A percentile compares a stretch with the other conserved stretches of the same genome.
Conservation (phyloP, 1,284 basidiomycete species). For the Melampsora larici-populina region DNA sequence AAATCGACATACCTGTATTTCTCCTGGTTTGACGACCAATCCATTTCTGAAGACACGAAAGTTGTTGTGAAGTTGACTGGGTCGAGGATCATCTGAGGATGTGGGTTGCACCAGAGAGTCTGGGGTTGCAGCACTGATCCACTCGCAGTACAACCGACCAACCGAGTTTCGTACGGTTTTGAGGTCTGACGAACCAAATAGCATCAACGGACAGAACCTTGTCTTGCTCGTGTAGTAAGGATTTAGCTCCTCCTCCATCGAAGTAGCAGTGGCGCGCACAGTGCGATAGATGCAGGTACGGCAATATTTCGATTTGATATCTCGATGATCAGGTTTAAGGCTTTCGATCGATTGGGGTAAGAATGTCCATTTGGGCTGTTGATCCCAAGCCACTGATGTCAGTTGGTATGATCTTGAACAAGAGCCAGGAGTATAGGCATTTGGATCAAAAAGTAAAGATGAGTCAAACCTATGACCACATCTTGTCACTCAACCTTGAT, state of each 20-base stretch:
- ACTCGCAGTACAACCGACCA: conserved; percentile 9
- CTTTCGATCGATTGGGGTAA: background rate
- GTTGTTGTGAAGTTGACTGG: conserved; percentile 27
- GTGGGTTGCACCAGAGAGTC: background rate
- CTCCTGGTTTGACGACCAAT: background rate
- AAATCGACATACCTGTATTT: background rate
- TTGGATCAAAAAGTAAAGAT: too few species aligned
- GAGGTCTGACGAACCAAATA: background rate
- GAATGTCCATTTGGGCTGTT: conserved; percentile 35
- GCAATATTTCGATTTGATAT: conserved; percentile 18
- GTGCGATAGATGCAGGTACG: conserved; percentile 33
- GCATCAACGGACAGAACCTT: conserved; percentile 26
- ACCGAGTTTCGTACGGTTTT: background rate
- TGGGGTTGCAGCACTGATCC: background rate
- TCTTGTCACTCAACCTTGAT: conserved; percentile 12
- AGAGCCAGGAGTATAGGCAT: too few species aligned
- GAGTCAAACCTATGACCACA: too few species aligned
- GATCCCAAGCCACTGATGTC: background rate
- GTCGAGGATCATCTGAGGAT: background rate
- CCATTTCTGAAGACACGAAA: conserved; percentile 24
- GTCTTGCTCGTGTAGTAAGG: conserved; percentile 12
- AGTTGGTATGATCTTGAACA: background rate
- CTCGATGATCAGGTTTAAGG: background rate
- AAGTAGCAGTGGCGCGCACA: background rate
- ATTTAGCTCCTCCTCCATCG: background rate